Percentiles rank a stretch among this genome's conserved stretches.
Conservation (phyloP, 2,329 filamentous ascomycete genomes). For the Botryosphaeria dothidea region DNA sequence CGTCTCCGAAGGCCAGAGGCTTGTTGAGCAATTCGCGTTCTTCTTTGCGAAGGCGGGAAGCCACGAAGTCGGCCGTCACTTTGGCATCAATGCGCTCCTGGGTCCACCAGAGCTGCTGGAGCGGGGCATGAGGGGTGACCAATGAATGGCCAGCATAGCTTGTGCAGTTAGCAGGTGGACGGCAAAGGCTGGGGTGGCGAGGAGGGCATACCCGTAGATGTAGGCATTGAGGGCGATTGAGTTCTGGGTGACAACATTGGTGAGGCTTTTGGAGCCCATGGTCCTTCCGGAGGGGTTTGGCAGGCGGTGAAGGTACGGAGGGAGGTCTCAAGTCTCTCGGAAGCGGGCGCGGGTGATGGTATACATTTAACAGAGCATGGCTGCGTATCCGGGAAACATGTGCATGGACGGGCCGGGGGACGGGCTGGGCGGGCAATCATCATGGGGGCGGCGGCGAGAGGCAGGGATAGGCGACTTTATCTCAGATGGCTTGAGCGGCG, state of each 20-base stretch:
- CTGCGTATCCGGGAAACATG: not conserved
- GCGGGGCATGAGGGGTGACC: conserved; percentile 49
- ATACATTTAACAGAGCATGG: conserved; percentile 1
- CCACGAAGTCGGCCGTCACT: conserved; percentile 68
- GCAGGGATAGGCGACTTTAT: not conserved
- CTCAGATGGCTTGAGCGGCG: not conserved
- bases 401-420: not conserved
- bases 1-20: conserved; percentile 67
- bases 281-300: conserved; percentile 15
- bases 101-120: conserved; percentile 69
- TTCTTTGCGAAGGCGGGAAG: conserved; percentile 62
- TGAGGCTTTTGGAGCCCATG: conserved; percentile 41
- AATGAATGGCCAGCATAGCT: conserved; percentile 47
- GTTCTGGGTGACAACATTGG: conserved; percentile 44
- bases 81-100: conserved; percentile 67
- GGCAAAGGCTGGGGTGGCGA: not conserved
- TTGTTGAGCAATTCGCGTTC: conserved; percentile 64
- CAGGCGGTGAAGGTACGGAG: not conserved
- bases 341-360: not conserved
- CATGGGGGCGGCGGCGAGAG: no score
- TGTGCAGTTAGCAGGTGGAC: not conserved
- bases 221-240: conserved; percentile 50
- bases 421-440: not conserved
- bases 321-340: not conserved
- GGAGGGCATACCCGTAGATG: conserved; percentile 47